phyloP scores from a whole-genome alignment of 768 basidiomycete species.

The Trametes elegans region DNA sequence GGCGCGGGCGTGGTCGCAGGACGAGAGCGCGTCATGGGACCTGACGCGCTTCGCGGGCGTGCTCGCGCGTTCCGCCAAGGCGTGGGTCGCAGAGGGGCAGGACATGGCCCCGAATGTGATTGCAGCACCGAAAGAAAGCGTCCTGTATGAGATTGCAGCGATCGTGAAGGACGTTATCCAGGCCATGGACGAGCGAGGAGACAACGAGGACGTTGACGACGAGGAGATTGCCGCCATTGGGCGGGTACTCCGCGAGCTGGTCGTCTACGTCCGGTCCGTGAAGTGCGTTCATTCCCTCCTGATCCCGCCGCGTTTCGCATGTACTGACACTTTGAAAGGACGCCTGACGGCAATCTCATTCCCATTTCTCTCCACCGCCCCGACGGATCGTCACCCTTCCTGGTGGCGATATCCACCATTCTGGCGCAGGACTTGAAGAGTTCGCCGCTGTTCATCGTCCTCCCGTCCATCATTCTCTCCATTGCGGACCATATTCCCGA shows the following conservation, averaged over 20 bases:
- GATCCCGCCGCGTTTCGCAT: neutral
- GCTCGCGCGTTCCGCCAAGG: conserved; percentile 51
- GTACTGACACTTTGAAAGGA: conserved; percentile 33
- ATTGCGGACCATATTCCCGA: conserved; percentile 72
- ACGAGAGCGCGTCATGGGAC: conserved; percentile 68
- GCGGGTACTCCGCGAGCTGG: conserved; percentile 56
- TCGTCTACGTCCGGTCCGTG: conserved; percentile 53
- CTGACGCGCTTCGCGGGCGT: conserved; percentile 54
- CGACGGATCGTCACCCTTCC: conserved; percentile 57
- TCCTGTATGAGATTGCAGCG: conserved; percentile 69
- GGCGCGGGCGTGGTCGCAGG: conserved; percentile 72
- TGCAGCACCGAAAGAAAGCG: conserved; percentile 26
- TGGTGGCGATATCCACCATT: conserved; percentile 59
- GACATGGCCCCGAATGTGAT: conserved; percentile 26
- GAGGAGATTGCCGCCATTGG: conserved; percentile 69
- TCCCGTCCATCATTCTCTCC: conserved; percentile 62
- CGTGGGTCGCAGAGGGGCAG: conserved; percentile 50
- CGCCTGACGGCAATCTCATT: conserved; percentile 41
- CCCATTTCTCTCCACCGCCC: conserved; percentile 52
- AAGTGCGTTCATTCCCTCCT: conserved; percentile 44
- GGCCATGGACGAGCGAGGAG: conserved; percentile 55
- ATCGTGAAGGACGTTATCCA: conserved; percentile 71
- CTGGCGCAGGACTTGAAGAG: conserved; percentile 58
- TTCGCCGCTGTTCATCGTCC: conserved; percentile 54
- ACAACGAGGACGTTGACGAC: conserved; percentile 64